Evolutionary conservation across 2,329 filamentous ascomycete genomes (phyloP), one percentile per base, ranked within the genome.

Genomic region (Sarocladium oryzae): DNA sequence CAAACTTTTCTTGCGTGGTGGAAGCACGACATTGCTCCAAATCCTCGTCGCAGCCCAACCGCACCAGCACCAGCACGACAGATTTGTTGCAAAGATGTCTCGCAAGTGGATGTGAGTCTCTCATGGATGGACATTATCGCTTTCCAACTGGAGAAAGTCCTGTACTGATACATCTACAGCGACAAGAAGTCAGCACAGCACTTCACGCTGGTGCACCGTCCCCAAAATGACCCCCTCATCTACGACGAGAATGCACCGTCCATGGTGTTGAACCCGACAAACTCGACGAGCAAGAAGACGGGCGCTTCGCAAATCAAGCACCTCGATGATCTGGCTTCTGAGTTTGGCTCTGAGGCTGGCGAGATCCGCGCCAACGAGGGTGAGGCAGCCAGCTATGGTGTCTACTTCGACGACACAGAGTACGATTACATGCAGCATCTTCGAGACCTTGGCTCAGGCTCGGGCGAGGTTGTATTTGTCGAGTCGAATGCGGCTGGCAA

Each of bases 381-480:
- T 60, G 91, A 99, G 71, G 93, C 95, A 8, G 93, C 95, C 58
- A 88, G 88, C 66, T 83, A 96, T 69, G 93, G 93, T 56, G 82
- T 99, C 57, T 99, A 88, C 75, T 99, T 79, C 68, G 95, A 99
- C 69, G 93, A 99, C 70, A 86, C 88, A 57, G 81, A 89, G 63
- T 99, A 99, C 70, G 93, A 99, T 69, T 99, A 99, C 72, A 99
- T 99, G 93, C 93, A 99, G 69, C 93, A 99, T 69, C 75, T 99
- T 77, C 86, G 90, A 51, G 93, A 97, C 60, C 73, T 99, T n/a
- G 85, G 85, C 52, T 69, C 74, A 38, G 89, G 79, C 21, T 54
- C 55, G 3, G 88, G 88, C 26, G 85, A 90, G 51, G 82, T 86
- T 26, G 84, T 91, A 45, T 97, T 95, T 63, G 79, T 99, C 35